Evolutionary conservation across 768 basidiomycete species (phyloP).

Genomic region (Leccinum broughii): DNA sequence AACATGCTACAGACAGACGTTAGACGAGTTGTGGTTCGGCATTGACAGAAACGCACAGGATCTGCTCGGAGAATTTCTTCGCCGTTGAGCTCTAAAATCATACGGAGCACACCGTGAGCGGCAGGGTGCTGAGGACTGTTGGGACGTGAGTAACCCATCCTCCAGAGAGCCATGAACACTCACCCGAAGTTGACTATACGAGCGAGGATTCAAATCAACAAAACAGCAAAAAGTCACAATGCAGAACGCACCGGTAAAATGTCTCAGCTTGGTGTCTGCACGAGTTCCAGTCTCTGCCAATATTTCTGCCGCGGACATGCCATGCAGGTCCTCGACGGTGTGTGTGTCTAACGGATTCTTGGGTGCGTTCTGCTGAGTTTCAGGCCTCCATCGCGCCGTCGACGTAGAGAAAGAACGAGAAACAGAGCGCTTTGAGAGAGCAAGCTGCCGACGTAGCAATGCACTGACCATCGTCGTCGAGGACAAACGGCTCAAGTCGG

Average conservation of each 20-base stretch:
- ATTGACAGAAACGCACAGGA: constrained; percentile 49
- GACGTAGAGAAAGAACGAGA: constrained; percentile 30
- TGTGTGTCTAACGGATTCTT: constrained; percentile 66
- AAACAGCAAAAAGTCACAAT: neutral
- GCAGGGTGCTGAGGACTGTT: constrained; percentile 89
- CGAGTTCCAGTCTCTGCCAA: constrained; percentile 70
- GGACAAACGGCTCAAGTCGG: constrained; percentile 31
- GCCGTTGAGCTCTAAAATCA: constrained; percentile 97
- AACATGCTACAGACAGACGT: constrained; percentile 63
- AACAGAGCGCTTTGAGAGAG: constrained; percentile 32
- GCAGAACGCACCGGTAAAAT: constrained; percentile 78
- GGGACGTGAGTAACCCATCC: neutral
- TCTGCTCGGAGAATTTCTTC: constrained; percentile 91
- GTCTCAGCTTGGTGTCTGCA: constrained; percentile 80
- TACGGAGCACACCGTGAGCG: constrained; percentile 95
- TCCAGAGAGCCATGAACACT: constrained; percentile 17
- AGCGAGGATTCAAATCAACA: constrained; percentile 10
- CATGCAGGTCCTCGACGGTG: constrained; percentile 83
- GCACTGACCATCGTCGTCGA: constrained; percentile 59
- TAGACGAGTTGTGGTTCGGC: constrained; percentile 3
- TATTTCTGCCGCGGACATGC: constrained; percentile 76
- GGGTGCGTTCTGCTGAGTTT: constrained; percentile 25
- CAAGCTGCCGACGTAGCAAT: constrained; percentile 61
- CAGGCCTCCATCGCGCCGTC: constrained; percentile 21
- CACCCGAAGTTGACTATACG: constrained; percentile 87